phyloP scores from a whole-genome alignment of 2,329 filamentous ascomycete genomes.

The Pseudogymnoascus sp. region DNA sequence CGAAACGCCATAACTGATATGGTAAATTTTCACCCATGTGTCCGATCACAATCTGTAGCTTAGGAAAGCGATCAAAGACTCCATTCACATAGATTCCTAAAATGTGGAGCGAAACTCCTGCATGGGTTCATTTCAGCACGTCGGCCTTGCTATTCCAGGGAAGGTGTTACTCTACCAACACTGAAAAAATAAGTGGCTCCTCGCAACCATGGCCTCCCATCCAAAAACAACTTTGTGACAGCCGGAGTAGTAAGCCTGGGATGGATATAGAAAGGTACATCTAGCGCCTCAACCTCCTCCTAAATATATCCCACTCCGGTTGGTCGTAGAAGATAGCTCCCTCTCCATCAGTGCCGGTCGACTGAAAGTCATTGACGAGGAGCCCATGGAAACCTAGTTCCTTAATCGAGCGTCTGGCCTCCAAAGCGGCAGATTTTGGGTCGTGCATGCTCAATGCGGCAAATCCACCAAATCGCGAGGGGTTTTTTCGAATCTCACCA shows the following conservation, averaged over 20 bases:
- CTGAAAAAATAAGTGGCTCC: conserved; percentile 58
- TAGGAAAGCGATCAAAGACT: conserved; percentile 41
- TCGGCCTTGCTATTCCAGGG: conserved; percentile 53
- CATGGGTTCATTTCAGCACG: conserved; percentile 58
- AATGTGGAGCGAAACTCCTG: conserved; percentile 19
- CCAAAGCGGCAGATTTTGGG: neutral
- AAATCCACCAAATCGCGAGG: neutral
- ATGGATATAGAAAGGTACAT: conserved; percentile 10
- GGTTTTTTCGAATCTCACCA: neutral
- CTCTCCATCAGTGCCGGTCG: neutral
- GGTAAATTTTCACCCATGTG: conserved; percentile 43
- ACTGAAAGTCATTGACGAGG: neutral
- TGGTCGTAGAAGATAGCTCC: neutral
- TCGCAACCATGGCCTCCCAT: conserved; percentile 46
- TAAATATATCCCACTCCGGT: neutral
- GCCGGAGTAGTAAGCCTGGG: conserved; percentile 45
- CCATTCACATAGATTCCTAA: conserved; percentile 44
- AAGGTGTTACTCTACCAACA: conserved; percentile 50
- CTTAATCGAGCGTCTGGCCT: neutral
- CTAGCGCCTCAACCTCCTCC: neutral
- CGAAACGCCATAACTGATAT: conserved; percentile 42
- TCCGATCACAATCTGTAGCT: conserved; percentile 38
- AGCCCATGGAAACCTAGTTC: neutral
- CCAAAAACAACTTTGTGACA: conserved; percentile 52
- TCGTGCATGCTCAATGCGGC: neutral